Evolutionary conservation across 805 yeast genomes (phyloP).

Genomic region (Saccharomyces eubayanus): DNA sequence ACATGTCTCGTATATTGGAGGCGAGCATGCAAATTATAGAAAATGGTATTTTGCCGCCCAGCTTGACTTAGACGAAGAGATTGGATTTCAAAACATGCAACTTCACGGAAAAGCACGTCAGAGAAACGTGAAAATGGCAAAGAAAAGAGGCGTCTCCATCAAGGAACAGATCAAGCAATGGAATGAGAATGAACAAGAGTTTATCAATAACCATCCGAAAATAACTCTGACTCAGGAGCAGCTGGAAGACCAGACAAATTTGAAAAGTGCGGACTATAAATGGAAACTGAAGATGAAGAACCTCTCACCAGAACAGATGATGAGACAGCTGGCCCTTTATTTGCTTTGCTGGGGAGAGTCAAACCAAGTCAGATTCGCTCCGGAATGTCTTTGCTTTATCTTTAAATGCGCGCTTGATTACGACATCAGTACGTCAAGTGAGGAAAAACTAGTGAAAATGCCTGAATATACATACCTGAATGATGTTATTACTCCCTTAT

Average conservation of each 20-base stretch:
- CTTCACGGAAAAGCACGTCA: constrained; percentile 39
- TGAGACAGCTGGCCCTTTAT: constrained; percentile 61
- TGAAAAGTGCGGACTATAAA: constrained; percentile 71
- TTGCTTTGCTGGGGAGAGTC: constrained; percentile 87
- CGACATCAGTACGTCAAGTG: constrained; percentile 36
- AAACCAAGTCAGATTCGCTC: constrained; percentile 76
- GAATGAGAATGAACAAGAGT: constrained; percentile 42
- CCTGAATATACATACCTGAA: constrained; percentile 49
- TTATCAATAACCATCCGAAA: constrained; percentile 43
- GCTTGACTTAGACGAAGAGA: constrained; percentile 62
- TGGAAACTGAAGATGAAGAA: constrained; percentile 63
- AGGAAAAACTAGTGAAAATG: constrained; percentile 22
- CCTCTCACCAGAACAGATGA: constrained; percentile 47
- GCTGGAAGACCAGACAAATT: constrained; percentile 56
- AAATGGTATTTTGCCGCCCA: constrained; percentile 92
- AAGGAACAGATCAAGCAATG: constrained; percentile 33
- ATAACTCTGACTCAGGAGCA: constrained; percentile 54
- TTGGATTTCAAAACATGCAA: constrained; percentile 50
- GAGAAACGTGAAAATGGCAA: constrained; percentile 39
- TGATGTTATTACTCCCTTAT: constrained; percentile 67
- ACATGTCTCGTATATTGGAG: constrained; percentile 90
- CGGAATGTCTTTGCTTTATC: constrained; percentile 79
- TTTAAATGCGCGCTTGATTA: constrained; percentile 75
- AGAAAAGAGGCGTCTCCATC: constrained; percentile 31
- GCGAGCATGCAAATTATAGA: constrained; percentile 74